A percentile compares a stretch with the other conserved stretches of the same genome.
Conservation (phyloP, 345 rosid genomes). For the Lepidium africanum region DNA sequence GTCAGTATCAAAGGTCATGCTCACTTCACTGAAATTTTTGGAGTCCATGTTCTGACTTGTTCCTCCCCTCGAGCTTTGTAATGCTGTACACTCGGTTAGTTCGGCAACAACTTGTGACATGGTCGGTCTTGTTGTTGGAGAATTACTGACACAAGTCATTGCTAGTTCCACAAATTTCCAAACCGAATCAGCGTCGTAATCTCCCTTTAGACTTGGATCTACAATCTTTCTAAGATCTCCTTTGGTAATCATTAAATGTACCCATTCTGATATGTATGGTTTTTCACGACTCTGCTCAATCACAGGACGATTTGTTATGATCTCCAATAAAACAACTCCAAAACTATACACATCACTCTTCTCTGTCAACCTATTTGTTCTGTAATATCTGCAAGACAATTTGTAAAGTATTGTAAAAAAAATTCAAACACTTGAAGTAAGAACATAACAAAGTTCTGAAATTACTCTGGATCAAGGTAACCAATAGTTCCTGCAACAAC, state of each 20-base stretch:
- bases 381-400: constrained; percentile 17
- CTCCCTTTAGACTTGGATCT: constrained; percentile 37
- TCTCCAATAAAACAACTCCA: constrained; percentile 33
- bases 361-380: constrained; percentile 27
- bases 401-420: background rate
- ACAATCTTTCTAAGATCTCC: constrained; percentile 34
- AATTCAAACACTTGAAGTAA: background rate
- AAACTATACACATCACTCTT: constrained; percentile 31
- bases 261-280: constrained; percentile 31
- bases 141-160: constrained; percentile 28
- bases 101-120: constrained; percentile 34
- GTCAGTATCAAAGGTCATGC: constrained; percentile 15
- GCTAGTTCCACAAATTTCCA: constrained; percentile 45
- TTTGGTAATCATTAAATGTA: constrained; percentile 13
- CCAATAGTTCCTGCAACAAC: constrained; percentile 22
- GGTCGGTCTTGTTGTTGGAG: constrained; percentile 29
- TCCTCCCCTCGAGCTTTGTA: background rate
- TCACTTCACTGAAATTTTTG: background rate
- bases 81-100: constrained; percentile 22
- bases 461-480: constrained; percentile 28
- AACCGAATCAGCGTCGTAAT: constrained; percentile 28
- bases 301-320: constrained; percentile 36
- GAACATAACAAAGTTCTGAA: background rate
- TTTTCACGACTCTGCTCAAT: constrained; percentile 11
- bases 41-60: background rate